A percentile compares a stretch with the other conserved stretches of the same genome.
Conservation (phyloP, 1,139 yeast genomes). For the Scheffersomyces segobiensis region DNA sequence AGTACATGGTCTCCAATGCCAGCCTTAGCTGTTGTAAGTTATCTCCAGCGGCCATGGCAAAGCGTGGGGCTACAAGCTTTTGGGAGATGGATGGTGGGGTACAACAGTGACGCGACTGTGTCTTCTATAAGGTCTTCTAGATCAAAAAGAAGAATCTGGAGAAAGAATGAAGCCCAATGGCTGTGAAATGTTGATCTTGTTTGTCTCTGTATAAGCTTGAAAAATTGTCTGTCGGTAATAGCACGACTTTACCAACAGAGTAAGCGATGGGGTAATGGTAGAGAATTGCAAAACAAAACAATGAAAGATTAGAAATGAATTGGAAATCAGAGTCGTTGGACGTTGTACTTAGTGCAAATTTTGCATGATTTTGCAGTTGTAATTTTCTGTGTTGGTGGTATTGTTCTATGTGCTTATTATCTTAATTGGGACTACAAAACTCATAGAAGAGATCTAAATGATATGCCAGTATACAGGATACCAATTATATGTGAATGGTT, state of each 20-base stretch:
- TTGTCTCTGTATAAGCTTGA: not conserved
- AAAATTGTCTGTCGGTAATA: not conserved
- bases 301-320: not conserved
- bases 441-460: not conserved
- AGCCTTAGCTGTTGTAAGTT: slow-evolving; percentile 27
- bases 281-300: not conserved
- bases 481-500: no score
- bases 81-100: slow-evolving; percentile 2
- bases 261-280: not conserved
- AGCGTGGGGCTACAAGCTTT: not conserved
- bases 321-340: not conserved
- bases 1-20: slow-evolving; percentile 66
- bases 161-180: not conserved
- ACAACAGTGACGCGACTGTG: not conserved
- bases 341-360: not conserved
- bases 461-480: not conserved
- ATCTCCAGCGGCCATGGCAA: slow-evolving; percentile 8
- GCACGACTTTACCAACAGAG: not conserved
- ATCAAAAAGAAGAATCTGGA: not conserved
- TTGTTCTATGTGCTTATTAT: not conserved
- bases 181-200: not conserved
- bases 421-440: not conserved
- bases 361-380: no score
- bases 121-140: not conserved
- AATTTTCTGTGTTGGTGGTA: not conserved